These are phyloP conservation scores for Pseudogymnoascus sp. DNA, from an alignment of 2,329 filamentous ascomycete species.

Conservation along the genomic window DNA sequence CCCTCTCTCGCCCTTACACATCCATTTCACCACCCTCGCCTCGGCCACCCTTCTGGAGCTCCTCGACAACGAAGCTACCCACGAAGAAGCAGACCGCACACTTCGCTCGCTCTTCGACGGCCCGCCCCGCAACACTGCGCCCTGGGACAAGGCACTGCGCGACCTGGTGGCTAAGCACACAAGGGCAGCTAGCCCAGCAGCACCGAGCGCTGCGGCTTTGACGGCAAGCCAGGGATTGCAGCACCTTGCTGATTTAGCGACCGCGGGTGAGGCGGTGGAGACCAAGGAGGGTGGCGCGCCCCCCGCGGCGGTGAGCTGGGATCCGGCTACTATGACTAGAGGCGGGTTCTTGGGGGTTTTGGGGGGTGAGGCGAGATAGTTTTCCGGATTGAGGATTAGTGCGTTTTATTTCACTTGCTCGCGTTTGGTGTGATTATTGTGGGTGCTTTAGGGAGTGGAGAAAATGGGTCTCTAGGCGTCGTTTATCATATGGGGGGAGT, in stretches of 20 bases:
- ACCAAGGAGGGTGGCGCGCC: slow-evolving; percentile 17
- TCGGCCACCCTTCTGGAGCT: slow-evolving; percentile 55
- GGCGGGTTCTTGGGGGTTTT: background rate
- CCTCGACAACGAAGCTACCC: slow-evolving; percentile 41
- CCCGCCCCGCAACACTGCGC: background rate
- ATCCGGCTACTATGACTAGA: background rate
- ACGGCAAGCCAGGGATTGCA: slow-evolving; percentile 7
- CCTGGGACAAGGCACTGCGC: background rate
- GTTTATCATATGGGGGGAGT: background rate
- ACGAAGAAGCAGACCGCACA: slow-evolving; percentile 42
- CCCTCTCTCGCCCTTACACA: slow-evolving; percentile 52
- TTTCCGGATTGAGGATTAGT: background rate
- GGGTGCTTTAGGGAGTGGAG: background rate
- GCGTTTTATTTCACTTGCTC: background rate
- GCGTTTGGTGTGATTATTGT: background rate
- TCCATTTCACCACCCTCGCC: slow-evolving; percentile 56
- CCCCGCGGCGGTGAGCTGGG: background rate
- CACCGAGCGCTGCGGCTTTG: background rate
- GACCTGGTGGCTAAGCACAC: background rate
- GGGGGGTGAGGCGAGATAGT: background rate
- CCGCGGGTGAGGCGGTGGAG: slow-evolving; percentile 33
- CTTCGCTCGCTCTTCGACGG: background rate
- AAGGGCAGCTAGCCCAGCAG: background rate
- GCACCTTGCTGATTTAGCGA: slow-evolving; percentile 24
- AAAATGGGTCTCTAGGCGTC: background rate